phyloP scores from a whole-genome alignment of 805 yeast genomes.

The Saccharomyces mikatae region DNA sequence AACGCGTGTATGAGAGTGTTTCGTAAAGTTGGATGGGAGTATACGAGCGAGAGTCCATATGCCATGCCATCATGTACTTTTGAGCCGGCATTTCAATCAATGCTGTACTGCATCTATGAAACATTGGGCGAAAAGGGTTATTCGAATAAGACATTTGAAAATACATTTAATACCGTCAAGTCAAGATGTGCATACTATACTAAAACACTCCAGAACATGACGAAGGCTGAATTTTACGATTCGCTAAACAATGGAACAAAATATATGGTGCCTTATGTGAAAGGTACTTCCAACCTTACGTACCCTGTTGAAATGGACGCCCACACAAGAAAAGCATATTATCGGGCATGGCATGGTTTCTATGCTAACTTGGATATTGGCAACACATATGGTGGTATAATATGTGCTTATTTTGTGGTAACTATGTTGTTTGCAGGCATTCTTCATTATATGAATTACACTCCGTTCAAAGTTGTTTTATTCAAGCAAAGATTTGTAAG shows the following conservation, averaged over 20 bases:
- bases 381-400: conserved; percentile 7
- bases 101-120: conserved; percentile 17
- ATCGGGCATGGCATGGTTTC: conserved; percentile 13
- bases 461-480: conserved; percentile 7
- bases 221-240: not conserved
- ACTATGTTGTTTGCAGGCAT: conserved; percentile 5
- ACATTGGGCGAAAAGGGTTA: conserved; percentile 5
- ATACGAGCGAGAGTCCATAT: not conserved
- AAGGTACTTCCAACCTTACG: not conserved
- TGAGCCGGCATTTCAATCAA: conserved; percentile 19
- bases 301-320: conserved; percentile 11
- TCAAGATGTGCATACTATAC: conserved; percentile 6
- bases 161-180: conserved; percentile 8
- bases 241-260: conserved; percentile 13
- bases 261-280: not conserved
- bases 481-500: conserved; percentile 6
- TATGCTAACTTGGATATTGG: conserved; percentile 16
- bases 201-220: not conserved
- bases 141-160: conserved; percentile 7
- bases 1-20: not conserved
- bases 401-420: conserved; percentile 12
- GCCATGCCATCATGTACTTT: conserved; percentile 13
- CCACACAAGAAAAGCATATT: conserved; percentile 4
- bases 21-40: not conserved
- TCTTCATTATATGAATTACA: conserved; percentile 8